These are phyloP conservation scores for Acanthamoeba divionensis DNA, from an alignment of 208 protist species.

Conservation along the genomic window DNA sequence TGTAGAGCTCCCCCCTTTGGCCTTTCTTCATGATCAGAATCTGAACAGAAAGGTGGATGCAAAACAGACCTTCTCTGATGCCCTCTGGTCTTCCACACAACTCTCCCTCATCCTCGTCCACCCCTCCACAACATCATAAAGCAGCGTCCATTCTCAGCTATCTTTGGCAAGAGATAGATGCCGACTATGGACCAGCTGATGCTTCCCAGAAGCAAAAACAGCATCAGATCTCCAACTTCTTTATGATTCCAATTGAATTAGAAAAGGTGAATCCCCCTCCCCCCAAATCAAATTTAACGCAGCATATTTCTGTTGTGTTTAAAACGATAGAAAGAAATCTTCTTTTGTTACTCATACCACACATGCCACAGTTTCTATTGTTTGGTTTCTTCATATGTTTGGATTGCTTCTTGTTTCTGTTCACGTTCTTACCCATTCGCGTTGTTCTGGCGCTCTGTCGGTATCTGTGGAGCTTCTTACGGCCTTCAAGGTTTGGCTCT, in stretches of 20 bases:
- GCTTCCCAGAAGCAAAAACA: neutral
- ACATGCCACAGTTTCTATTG: conserved; percentile 52
- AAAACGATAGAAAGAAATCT: too few relatives aligned
- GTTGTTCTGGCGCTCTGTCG: conserved; percentile 55
- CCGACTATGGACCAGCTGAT: conserved; percentile 1
- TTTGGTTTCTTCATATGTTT: conserved; percentile 77
- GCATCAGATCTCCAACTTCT: conserved; percentile 50
- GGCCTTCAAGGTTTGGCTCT: neutral
- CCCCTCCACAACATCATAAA: too few relatives aligned
- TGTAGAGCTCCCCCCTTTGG: too few relatives aligned
- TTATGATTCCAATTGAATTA: neutral
- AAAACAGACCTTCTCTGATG: too few relatives aligned
- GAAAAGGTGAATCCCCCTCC: neutral
- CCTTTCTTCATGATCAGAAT: too few relatives aligned
- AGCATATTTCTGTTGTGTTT: neutral
- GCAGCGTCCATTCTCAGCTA: conserved; percentile 12
- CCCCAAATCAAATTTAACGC: neutral
- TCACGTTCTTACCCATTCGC: conserved; percentile 75
- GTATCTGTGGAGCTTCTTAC: neutral
- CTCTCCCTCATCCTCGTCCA: too few relatives aligned
- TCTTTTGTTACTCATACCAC: too few relatives aligned
- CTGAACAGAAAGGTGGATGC: too few relatives aligned
- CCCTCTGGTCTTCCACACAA: too few relatives aligned
- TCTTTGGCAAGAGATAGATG: conserved; percentile 21
- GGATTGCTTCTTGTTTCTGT: conserved; percentile 73